Base-by-base conservation (phyloP, 371 early-diverging fungal species). In the Funneliformis caledonium region DNA sequence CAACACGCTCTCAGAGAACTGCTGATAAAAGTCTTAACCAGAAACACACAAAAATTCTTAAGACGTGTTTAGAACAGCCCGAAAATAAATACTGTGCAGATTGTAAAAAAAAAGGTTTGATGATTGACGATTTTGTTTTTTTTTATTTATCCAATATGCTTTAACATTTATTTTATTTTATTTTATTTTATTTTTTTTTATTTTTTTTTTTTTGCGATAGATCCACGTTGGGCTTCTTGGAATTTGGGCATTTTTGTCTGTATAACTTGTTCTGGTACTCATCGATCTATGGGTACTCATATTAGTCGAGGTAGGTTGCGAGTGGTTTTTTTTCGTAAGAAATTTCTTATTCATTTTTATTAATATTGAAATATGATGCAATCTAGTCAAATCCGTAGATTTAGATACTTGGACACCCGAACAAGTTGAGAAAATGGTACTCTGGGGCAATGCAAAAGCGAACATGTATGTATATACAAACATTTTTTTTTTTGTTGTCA, bases 161-260 rank as follows among this genome's bases (percentile, higher is more conserved):
- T 61, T 26, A 48, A 4, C n/a, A 43, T 50, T n/a, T 84, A 94
- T 26, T 76, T 52, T 42, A 22, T 67, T 26, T 42, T 75, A 10
- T 76, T 76, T n/a, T n/a, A 16, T 61, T 76, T 3, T 26, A 68
- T 22, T 31, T 77, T 52, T 8, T 48, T 48, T 8, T 48, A 52
- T 47, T 47, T 67, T n/a, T 10, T 31, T 50, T 14, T 50, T 50
- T 61, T 26, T 50, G 4, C 22, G 26, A 45, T 84, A 94, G 96
- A 95, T 89, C 95, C 97, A 72, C 93, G 96, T 42, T 96, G 95
- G 95, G 94, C 94, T 45, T 93, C 93, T 43, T 95, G 94, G 93
- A 95, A 95, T 83, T 84, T 96, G 26, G 95, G 96, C 43, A 85
- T 94, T 68, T 95, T 96, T 87, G 85, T 96, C 47, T 96, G 96